Conservation (phyloP, 1,284 basidiomycete genomes). For the Hymenochaete sp. region DNA sequence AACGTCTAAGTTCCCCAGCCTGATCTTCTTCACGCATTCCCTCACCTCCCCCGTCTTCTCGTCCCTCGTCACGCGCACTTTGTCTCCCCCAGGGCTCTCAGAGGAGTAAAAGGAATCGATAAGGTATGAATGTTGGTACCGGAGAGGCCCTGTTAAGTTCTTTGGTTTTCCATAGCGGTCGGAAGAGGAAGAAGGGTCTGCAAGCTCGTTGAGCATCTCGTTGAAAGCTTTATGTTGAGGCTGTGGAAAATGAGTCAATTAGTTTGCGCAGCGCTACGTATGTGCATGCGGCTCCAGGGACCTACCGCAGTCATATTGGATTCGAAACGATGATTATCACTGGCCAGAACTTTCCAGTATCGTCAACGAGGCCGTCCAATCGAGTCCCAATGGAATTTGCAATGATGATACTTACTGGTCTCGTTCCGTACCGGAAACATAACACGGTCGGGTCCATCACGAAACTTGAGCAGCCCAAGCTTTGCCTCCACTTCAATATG, state of each 20-base stretch:
- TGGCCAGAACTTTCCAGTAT: conserved; percentile 34
- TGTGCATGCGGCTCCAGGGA: conserved; percentile 20
- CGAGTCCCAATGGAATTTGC: conserved; percentile 13
- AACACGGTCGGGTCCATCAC: conserved; percentile 47
- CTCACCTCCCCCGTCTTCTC: conserved; percentile 61
- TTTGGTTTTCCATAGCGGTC: too few species aligned
- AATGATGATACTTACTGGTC: conserved; percentile 57
- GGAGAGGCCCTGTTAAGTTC: too few species aligned
- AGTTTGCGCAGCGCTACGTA: background rate
- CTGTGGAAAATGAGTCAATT: conserved; percentile 33
- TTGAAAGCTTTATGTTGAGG: conserved; percentile 85
- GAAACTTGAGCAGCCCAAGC: conserved; percentile 73
- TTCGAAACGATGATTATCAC: conserved; percentile 72
- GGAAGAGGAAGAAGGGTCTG: conserved; percentile 42
- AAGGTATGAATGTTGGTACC: conserved; percentile 73
- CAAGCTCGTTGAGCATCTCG: conserved; percentile 71
- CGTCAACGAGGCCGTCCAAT: conserved; percentile 14
- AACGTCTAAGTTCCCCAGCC: conserved; percentile 84
- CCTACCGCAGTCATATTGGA: conserved; percentile 86
- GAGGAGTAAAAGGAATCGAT: conserved; percentile 74
- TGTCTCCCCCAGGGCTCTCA: conserved; percentile 44
- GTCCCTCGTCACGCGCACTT: conserved; percentile 81
- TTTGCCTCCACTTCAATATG: conserved; percentile 87
- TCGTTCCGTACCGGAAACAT: conserved; percentile 75
- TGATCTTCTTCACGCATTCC: conserved; percentile 68